A percentile compares a stretch with the other conserved stretches of the same genome.
These are phyloP conservation scores for Collybia mongolica DNA, from an alignment of 768 basidiomycete species.

Conservation along the genomic window DNA sequence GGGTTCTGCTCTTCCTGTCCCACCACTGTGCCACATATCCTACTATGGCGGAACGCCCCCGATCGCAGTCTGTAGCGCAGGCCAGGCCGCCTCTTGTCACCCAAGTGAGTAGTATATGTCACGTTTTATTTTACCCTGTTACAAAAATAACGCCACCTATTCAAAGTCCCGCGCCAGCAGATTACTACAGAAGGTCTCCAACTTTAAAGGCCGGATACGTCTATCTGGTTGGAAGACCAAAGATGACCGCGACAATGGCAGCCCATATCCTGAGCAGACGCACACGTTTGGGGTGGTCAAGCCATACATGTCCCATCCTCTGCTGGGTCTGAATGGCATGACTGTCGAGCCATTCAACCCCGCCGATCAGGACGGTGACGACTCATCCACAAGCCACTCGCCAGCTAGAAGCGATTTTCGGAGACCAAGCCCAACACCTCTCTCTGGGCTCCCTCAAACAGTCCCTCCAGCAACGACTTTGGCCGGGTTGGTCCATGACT, in stretches of 20 bases:
- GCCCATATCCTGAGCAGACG: conserved; percentile 24
- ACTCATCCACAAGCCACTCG: conserved; percentile 17
- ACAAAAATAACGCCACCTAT: background rate
- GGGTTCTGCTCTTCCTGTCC: too few species aligned
- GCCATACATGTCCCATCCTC: conserved; percentile 47
- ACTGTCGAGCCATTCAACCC: conserved; percentile 15
- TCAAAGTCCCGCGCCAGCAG: conserved; percentile 30
- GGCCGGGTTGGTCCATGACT: background rate
- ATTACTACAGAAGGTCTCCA: conserved; percentile 38
- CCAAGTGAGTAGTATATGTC: background rate
- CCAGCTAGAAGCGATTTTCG: conserved; percentile 9
- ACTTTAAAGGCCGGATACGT: conserved; percentile 34
- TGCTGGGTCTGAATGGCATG: conserved; percentile 25
- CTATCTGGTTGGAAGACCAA: conserved; percentile 23
- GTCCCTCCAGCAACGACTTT: background rate
- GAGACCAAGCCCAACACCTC: conserved; percentile 1
- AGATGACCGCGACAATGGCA: conserved; percentile 19
- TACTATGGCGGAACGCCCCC: background rate
- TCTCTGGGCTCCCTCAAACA: background rate
- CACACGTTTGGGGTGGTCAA: conserved; percentile 28
- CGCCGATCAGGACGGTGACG: conserved; percentile 18
- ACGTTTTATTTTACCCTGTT: background rate
- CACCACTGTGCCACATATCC: too few species aligned
- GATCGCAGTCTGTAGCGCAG: conserved; percentile 1
- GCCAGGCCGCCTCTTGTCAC: background rate